Base-by-base conservation (phyloP, 495 filamentous ascomycete species). In the Amniculicola lignicola region DNA sequence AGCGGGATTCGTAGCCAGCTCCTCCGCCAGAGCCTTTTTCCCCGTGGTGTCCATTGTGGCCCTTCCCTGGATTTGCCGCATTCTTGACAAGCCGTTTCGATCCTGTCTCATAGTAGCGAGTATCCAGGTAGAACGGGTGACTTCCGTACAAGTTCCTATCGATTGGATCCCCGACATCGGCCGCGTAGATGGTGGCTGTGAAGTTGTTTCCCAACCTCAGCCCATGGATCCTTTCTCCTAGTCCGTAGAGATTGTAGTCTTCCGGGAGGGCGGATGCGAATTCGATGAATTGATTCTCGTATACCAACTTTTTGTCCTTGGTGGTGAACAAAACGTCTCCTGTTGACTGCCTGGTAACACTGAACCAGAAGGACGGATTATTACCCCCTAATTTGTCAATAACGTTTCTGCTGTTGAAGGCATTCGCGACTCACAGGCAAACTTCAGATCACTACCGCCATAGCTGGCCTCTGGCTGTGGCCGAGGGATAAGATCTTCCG, bases 181-280 rank as follows among this genome's bases (percentile, higher is more conserved):
- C 83, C 11, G 84, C 82, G 51, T 80, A 90, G 50, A 88, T 75
- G 3, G 87, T 90, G 27, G 84, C 75, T 55, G 76, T 82, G 35
- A 72, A 70, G 51, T 85, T 82, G 46, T 82, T 76, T 22, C 79
- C 73, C 11, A 85, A 72, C 14, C 81, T 71, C n/a, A 85, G 63
- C 22, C 75, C 74, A 64, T 79, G 78, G 29, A 85, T 82, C 1
- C 72, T 72, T 64, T 86, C 82, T 43, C 81, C 82, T 21, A 85
- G 67, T 6, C 82, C 80, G 55, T 83, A 85, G 23, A 86, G 62
- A 53, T 86, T 85, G 61, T 86, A 86, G 24, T 82, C 71, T 37
- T 76, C 70, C 0, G 82, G 82, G 29, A 85, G 51, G 42, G 72
- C 59, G 16, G 75, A 78, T 1, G 75, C 75, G 62, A 85, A 83